Evolutionary conservation across 75 land plant genomes (phyloP).

Genomic region (Cupressus sempervirens): DNA sequence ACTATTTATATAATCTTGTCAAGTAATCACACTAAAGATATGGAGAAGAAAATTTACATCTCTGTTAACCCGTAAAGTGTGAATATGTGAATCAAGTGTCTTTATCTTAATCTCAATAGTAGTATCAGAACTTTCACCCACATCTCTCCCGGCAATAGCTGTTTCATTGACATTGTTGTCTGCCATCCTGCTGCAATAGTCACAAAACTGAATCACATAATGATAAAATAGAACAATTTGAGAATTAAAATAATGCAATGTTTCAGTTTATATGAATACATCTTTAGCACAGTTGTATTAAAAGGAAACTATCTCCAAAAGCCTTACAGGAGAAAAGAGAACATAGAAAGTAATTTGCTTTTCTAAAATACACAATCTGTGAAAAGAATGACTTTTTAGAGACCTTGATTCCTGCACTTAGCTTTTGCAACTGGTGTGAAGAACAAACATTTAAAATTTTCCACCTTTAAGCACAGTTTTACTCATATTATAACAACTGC

Average conservation of each 20-base stretch:
- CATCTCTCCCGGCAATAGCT: slow-evolving; percentile 17
- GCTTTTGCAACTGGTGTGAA: no score
- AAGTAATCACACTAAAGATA: background rate
- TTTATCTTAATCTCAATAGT: slow-evolving; percentile 76
- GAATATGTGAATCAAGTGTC: slow-evolving; percentile 81
- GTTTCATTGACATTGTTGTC: slow-evolving; percentile 22
- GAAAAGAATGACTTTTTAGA: no score
- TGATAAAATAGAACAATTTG: background rate
- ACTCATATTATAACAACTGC: no score
- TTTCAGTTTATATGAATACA: no score
- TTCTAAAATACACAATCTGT: no score
- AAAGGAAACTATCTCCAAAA: no score
- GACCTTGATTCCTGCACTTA: no score
- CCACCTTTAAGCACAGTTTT: no score
- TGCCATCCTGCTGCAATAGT: slow-evolving; percentile 26
- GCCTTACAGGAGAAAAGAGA: no score
- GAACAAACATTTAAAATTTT: no score
- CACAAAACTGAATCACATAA: background rate
- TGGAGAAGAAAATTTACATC: slow-evolving; percentile 40
- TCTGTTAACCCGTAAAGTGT: slow-evolving; percentile 63
- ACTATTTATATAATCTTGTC: background rate
- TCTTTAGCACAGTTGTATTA: no score
- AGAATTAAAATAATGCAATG: background rate
- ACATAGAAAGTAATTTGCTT: no score
- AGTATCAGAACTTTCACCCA: slow-evolving; percentile 28